Percentiles rank a stretch among this genome's conserved stretches.
Evolutionary conservation across 2,329 filamentous ascomycete species (phyloP).

Genomic region (Colletotrichum sp.): DNA sequence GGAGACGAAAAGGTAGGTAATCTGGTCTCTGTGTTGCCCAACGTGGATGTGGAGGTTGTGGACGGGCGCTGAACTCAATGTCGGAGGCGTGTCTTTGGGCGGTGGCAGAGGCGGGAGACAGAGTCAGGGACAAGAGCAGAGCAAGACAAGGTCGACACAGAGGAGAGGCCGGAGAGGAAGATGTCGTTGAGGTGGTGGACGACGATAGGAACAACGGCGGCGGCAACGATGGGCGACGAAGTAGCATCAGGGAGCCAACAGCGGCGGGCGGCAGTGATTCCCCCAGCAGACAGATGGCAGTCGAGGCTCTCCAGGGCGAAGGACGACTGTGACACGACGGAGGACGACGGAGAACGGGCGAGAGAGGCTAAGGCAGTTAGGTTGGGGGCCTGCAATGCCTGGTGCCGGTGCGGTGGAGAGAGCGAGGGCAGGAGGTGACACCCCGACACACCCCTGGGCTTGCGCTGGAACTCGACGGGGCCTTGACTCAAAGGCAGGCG

Average conservation of each 20-base stretch:
- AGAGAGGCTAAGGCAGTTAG: neutral
- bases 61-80: neutral
- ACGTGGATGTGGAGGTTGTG: neutral
- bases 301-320: neutral
- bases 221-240: neutral
- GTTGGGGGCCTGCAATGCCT: neutral
- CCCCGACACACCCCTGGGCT: constrained; percentile 5
- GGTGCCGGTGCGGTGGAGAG: neutral
- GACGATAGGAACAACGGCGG: neutral
- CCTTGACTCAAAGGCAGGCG: neutral
- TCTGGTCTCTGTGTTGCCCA: neutral
- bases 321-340: neutral
- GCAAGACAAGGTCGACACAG: neutral
- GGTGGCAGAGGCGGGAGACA: neutral
- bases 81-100: neutral
- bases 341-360: neutral
- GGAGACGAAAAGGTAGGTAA: neutral
- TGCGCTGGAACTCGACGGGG: neutral
- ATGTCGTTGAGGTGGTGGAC: neutral
- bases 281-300: neutral
- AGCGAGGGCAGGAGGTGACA: neutral
- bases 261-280: neutral
- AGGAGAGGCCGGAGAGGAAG: neutral
- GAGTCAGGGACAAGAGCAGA: neutral
- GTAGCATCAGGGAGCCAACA: neutral